Evolutionary conservation across 2,329 filamentous ascomycete genomes (phyloP).

Genomic region (Colletotrichum truncatum): DNA sequence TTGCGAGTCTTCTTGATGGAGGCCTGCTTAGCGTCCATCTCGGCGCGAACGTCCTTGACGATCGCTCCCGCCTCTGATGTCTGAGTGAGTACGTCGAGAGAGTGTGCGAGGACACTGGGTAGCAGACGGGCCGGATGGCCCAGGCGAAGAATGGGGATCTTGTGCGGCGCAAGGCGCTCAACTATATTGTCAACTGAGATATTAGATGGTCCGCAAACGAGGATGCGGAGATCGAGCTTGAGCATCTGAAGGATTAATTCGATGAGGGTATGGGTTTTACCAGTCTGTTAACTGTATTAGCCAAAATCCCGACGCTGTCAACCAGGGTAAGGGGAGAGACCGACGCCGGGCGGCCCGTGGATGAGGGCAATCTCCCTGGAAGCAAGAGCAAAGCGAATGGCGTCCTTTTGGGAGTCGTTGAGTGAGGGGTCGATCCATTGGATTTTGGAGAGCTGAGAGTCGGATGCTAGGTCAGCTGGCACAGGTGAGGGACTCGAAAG

Average conservation of each 20-base stretch:
- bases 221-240: slow-evolving; percentile 74
- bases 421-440: slow-evolving; percentile 70
- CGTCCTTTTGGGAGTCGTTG: slow-evolving; percentile 74
- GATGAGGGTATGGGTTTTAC: slow-evolving; percentile 96
- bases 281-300: slow-evolving; percentile 68
- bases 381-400: slow-evolving; percentile 83
- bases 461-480: slow-evolving; percentile 47
- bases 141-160: slow-evolving; percentile 86
- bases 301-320: neutral
- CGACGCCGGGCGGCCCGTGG: slow-evolving; percentile 87
- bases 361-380: slow-evolving; percentile 87
- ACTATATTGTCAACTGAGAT: slow-evolving; percentile 99
- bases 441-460: slow-evolving; percentile 54
- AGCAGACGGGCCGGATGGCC: slow-evolving; percentile 93
- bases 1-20: slow-evolving; percentile 88
- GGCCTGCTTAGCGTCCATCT: slow-evolving; percentile 92
- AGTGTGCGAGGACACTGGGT: slow-evolving; percentile 88
- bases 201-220: slow-evolving; percentile 97
- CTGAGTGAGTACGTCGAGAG: slow-evolving; percentile 88
- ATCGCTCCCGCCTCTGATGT: slow-evolving; percentile 91
- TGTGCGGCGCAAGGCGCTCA: slow-evolving; percentile 85
- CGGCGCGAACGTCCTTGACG: slow-evolving; percentile 86
- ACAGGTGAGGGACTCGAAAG: slow-evolving; percentile 61
- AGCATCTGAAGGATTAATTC: slow-evolving; percentile 94
- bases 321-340: slow-evolving; percentile 33